Evolutionary conservation across 257 asterid species (phyloP), one percentile per base, ranked within the genome.

Genomic region (Petunia secreta): DNA sequence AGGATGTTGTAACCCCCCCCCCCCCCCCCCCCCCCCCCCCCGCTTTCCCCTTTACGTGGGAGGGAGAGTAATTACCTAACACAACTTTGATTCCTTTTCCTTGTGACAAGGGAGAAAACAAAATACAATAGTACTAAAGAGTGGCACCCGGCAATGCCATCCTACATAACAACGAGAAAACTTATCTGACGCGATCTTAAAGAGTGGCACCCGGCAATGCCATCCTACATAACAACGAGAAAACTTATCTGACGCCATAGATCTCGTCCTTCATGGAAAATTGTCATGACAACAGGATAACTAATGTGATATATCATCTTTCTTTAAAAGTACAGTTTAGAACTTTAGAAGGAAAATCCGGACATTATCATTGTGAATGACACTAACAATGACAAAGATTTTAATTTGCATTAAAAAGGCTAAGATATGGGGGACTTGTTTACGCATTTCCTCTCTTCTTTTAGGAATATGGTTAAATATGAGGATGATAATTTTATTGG

Each of bases 391-490:
- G 55, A 50, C 55, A 6, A 48, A 8, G 54, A 25, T 46, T 50
- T 48, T 48, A 48, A 43, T 34, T 71, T 57, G 54, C 60, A 71
- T 34, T 71, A 69, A 69, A 69, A 40, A 9, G 16, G 25, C 43
- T 69, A 69, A 46, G 58, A 69, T 69, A 11, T 50, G 44, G 13
- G 50, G 3, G 3, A 50, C 44, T 5, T 69, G 3, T 11, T 50
- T 71, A 57, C 44, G n/a, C 60, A 48, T 71, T 71, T 71, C 25
- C 60, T 48, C 58, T 48, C 77, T 48, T 55, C 57, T 39, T 71
- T 50, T 11, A 71, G 16, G 25, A 6, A 71, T 71, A 59, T 46
- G 34, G 60, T 34, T 60, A 48, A 71, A 48, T 71, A 71, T 71
- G 60, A 48, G 44, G 11, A 48, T 71, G 62, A 48, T 71, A 46